Evolutionary conservation across 2,329 filamentous ascomycete genomes (phyloP).

Genomic region (Drechslera avenae): DNA sequence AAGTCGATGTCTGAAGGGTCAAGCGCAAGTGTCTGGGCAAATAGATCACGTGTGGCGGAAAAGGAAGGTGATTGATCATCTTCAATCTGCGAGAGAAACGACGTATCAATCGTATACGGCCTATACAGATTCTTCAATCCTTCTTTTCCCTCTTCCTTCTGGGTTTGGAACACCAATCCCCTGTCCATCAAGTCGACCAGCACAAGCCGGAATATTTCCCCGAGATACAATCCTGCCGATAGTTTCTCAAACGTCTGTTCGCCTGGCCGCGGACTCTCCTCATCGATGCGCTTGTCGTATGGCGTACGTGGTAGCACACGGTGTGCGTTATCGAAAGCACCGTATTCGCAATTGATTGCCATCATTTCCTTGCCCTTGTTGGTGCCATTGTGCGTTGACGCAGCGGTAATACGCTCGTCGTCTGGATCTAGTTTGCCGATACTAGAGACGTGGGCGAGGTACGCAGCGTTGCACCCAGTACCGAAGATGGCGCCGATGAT

Average conservation of each 20-base stretch:
- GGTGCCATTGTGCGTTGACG: neutral
- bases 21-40: slow-evolving; percentile 31
- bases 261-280: slow-evolving; percentile 52
- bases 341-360: slow-evolving; percentile 98
- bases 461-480: slow-evolving; percentile 91
- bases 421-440: slow-evolving; percentile 71
- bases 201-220: slow-evolving; percentile 53
- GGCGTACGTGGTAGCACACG: slow-evolving; percentile 81
- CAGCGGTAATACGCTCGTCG: slow-evolving; percentile 4
- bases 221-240: slow-evolving; percentile 53
- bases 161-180: slow-evolving; percentile 72
- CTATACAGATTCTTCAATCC: too few species aligned
- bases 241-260: slow-evolving; percentile 55
- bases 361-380: slow-evolving; percentile 54
- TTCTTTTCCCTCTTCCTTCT: slow-evolving; percentile 36
- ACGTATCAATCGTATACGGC: slow-evolving; percentile 79
- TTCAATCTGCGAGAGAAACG: slow-evolving; percentile 86
- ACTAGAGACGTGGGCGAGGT: slow-evolving; percentile 83
- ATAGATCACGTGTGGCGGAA: slow-evolving; percentile 24
- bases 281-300: slow-evolving; percentile 58
- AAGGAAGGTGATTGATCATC: slow-evolving; percentile 53
- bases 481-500: slow-evolving; percentile 93
- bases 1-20: slow-evolving; percentile 31
- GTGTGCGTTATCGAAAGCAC: slow-evolving; percentile 94
- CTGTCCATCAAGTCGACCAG: slow-evolving; percentile 66